Conservation (phyloP, 2,329 filamentous ascomycete genomes). For the Pseudohalonectria lignicola region DNA sequence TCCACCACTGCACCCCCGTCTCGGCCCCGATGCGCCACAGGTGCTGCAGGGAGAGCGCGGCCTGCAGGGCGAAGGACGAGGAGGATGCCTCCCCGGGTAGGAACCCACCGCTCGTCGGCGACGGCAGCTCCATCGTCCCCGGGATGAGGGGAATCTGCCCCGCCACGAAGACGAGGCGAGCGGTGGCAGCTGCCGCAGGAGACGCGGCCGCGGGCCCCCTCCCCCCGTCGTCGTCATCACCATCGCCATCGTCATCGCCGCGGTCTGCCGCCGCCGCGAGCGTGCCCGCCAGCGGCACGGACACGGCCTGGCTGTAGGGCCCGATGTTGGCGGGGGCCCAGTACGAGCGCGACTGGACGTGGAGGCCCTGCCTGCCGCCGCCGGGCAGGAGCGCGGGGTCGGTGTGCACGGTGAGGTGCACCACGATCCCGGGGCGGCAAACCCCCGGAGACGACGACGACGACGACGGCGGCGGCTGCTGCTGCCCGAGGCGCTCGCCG, state of each 20-base stretch:
- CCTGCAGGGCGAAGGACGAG: slow-evolving; percentile 36
- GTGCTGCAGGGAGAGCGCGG: slow-evolving; percentile 73
- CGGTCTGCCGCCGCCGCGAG: background rate
- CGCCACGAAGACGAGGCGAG: slow-evolving; percentile 53
- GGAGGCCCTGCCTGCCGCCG: slow-evolving; percentile 47
- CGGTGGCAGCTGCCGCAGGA: slow-evolving; percentile 3
- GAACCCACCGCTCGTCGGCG: too few relatives aligned
- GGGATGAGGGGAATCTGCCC: slow-evolving; percentile 88
- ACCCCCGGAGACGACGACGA: slow-evolving; percentile 44
- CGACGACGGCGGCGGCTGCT: slow-evolving; percentile 38
- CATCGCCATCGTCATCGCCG: background rate
- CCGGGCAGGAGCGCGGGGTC: too few relatives aligned
- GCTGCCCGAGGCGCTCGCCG: slow-evolving; percentile 58
- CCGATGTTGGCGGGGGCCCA: slow-evolving; percentile 98
- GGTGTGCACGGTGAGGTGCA: slow-evolving; percentile 27
- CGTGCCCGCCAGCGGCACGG: slow-evolving; percentile 23
- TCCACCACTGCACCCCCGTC: slow-evolving; percentile 64
- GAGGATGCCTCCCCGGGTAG: slow-evolving; percentile 14
- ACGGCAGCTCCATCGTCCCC: slow-evolving; percentile 57
- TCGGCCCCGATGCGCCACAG: slow-evolving; percentile 71
- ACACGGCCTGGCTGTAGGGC: slow-evolving; percentile 85
- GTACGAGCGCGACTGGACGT: slow-evolving; percentile 89
- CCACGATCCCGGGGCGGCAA: background rate
- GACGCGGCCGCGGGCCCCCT: too few relatives aligned
- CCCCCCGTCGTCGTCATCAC: too few relatives aligned